Evolutionary conservation across 306 rosid genomes (phyloP).

Genomic region (Dryas drummondii): DNA sequence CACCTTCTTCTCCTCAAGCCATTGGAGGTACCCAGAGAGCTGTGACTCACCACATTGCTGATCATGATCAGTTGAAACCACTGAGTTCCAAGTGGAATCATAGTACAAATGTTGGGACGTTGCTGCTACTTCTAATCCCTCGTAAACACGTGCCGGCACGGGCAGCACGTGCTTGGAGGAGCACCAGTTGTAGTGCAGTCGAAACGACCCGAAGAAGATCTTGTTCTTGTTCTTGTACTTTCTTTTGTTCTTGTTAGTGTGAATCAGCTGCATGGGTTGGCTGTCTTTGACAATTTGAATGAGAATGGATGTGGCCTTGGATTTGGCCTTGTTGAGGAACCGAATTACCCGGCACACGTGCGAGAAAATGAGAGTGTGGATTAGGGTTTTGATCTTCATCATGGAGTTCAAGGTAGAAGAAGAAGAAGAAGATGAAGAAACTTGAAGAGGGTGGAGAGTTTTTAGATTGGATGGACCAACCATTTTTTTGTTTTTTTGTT

Average conservation of each 20-base stretch:
- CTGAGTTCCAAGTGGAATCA: conserved; percentile 44
- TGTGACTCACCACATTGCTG: conserved; percentile 29
- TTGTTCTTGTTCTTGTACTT: conserved; percentile 38
- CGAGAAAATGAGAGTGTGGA: conserved; percentile 61
- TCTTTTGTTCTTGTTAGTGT: conserved; percentile 23
- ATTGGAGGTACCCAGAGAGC: conserved; percentile 72
- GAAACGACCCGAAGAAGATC: conserved; percentile 69
- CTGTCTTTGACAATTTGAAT: conserved; percentile 27
- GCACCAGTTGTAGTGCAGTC: conserved; percentile 88
- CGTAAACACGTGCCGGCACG: conserved; percentile 44
- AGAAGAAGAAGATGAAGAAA: conserved; percentile 19
- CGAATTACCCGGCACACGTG: conserved; percentile 56
- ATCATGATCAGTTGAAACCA: conserved; percentile 16
- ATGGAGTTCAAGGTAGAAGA: conserved; percentile 44
- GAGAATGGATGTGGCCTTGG: conserved; percentile 46
- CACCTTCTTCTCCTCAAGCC: conserved; percentile 73
- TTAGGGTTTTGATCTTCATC: conserved; percentile 55
- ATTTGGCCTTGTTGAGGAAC: conserved; percentile 52
- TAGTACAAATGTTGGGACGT: conserved; percentile 30
- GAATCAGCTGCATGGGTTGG: conserved; percentile 29
- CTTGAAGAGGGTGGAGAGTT: conserved; percentile 45
- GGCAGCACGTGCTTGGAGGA: conserved; percentile 70
- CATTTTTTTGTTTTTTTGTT: conserved; percentile 36
- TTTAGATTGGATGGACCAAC: conserved; percentile 42
- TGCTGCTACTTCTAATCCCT: conserved; percentile 26